These are phyloP conservation scores for Ceratobasidium sp. DNA, from an alignment of 1,284 basidiomycete genomes.

Conservation along the genomic window DNA sequence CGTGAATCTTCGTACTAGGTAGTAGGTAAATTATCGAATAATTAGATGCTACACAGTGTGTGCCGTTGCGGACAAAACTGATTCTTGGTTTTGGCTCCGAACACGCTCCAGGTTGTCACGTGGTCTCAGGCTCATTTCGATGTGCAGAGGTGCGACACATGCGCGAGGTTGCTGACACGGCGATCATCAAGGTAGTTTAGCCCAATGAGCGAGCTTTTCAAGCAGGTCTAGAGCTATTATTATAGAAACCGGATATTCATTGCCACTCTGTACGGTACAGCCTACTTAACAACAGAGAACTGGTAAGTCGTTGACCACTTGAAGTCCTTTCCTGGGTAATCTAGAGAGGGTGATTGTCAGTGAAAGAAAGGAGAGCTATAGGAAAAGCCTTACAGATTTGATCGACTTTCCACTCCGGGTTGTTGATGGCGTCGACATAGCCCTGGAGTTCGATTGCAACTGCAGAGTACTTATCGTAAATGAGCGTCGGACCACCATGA, in stretches of 20 bases:
- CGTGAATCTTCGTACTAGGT: too few relatives aligned
- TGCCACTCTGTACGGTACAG: background rate
- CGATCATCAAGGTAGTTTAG: too few relatives aligned
- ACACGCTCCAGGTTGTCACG: too few relatives aligned
- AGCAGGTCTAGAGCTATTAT: too few relatives aligned
- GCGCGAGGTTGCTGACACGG: too few relatives aligned
- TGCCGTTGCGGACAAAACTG: too few relatives aligned
- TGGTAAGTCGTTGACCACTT: slow-evolving; percentile 63
- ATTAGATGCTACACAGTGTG: too few relatives aligned
- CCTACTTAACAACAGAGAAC: slow-evolving; percentile 56
- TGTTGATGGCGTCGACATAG: slow-evolving; percentile 66
- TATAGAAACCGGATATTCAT: background rate
- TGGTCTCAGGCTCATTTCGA: too few relatives aligned
- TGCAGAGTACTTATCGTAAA: slow-evolving; percentile 63
- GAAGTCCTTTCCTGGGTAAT: slow-evolving; percentile 61
- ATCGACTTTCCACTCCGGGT: slow-evolving; percentile 63
- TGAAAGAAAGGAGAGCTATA: slow-evolving; percentile 25
- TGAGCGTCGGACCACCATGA: slow-evolving; percentile 62
- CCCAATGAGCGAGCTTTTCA: too few relatives aligned
- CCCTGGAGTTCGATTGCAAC: slow-evolving; percentile 67
- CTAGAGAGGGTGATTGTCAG: slow-evolving; percentile 51
- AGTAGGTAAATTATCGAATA: too few relatives aligned
- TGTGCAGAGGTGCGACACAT: too few relatives aligned
- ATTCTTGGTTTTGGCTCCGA: too few relatives aligned
- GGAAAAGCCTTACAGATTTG: slow-evolving; percentile 62